These are phyloP conservation scores for Colletotrichum tabaci DNA, from an alignment of 2,329 filamentous ascomycete genomes.

Conservation along the genomic window DNA sequence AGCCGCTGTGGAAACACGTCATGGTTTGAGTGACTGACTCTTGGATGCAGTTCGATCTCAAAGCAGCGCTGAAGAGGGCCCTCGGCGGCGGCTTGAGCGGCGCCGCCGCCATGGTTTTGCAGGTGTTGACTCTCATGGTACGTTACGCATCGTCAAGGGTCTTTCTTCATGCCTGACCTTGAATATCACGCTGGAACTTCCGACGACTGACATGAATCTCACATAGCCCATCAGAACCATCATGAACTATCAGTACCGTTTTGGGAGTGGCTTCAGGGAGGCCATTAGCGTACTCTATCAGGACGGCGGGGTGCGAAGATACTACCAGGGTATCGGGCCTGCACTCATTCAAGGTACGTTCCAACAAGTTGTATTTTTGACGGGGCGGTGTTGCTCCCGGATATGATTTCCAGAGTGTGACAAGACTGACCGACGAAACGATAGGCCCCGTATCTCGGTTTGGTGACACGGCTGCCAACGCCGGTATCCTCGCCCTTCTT, in stretches of 20 bases:
- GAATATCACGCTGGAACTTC: too few relatives aligned
- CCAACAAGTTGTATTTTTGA: neutral
- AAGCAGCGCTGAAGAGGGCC: conserved; percentile 59
- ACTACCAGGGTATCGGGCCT: conserved; percentile 62
- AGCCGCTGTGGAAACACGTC: neutral
- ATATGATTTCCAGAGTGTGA: neutral
- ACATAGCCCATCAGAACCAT: conserved; percentile 62
- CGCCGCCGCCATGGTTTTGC: conserved; percentile 64
- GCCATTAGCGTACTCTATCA: conserved; percentile 58
- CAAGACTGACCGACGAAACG: neutral
- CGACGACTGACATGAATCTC: neutral
- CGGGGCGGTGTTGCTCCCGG: neutral
- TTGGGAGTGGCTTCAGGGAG: conserved; percentile 57
- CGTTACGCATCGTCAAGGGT: neutral
- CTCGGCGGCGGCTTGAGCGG: conserved; percentile 63
- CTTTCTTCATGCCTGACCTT: too few relatives aligned
- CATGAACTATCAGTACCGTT: conserved; percentile 68
- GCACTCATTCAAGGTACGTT: conserved; percentile 60
- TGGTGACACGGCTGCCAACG: conserved; percentile 65
- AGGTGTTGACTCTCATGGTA: conserved; percentile 65
- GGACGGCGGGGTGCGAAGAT: conserved; percentile 59
- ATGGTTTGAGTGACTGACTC: neutral
- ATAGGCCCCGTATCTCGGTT: conserved; percentile 61
- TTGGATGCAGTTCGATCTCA: conserved; percentile 58
- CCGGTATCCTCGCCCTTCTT: conserved; percentile 63